These are phyloP conservation scores for Leccinum subspadiceum DNA, from an alignment of 1,284 basidiomycete genomes.

Conservation along the genomic window DNA sequence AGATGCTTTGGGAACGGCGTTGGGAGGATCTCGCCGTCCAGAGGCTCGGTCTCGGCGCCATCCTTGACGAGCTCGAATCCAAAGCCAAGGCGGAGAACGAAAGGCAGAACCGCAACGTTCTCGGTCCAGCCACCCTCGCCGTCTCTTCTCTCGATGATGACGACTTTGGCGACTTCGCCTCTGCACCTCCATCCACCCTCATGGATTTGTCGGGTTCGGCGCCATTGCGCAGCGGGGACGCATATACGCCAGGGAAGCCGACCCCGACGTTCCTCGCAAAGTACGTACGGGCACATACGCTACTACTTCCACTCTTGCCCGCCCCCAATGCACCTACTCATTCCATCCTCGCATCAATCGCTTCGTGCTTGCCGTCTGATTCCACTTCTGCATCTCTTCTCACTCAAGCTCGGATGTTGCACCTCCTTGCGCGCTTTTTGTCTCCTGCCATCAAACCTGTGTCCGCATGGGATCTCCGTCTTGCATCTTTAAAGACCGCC, in stretches of 20 bases:
- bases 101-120: conserved; percentile 5
- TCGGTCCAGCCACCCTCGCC: conserved; percentile 52
- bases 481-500: conserved; percentile 68
- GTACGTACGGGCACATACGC: conserved; percentile 64
- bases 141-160: conserved; percentile 74
- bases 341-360: conserved; percentile 54
- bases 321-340: conserved; percentile 56
- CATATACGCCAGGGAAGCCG: conserved; percentile 23
- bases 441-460: conserved; percentile 66
- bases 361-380: conserved; percentile 30
- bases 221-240: conserved; percentile 9
- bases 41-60: conserved; percentile 37
- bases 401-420: conserved; percentile 61
- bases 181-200: conserved; percentile 33
- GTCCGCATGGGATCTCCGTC: conserved; percentile 59
- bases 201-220: conserved; percentile 21
- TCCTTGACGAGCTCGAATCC: conserved; percentile 64
- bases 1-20: conserved; percentile 71
- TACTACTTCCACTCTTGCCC: conserved; percentile 60
- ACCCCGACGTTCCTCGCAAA: conserved; percentile 43
- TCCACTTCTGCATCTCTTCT: conserved; percentile 40
- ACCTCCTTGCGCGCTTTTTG: conserved; percentile 73
- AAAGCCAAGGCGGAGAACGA: conserved; percentile 19
- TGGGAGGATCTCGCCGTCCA: conserved; percentile 61
- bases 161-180: conserved; percentile 88